Evolutionary conservation across 768 basidiomycete species (phyloP), one percentile per base, ranked within the genome.

Genomic region (Lanmaoa rubissima): DNA sequence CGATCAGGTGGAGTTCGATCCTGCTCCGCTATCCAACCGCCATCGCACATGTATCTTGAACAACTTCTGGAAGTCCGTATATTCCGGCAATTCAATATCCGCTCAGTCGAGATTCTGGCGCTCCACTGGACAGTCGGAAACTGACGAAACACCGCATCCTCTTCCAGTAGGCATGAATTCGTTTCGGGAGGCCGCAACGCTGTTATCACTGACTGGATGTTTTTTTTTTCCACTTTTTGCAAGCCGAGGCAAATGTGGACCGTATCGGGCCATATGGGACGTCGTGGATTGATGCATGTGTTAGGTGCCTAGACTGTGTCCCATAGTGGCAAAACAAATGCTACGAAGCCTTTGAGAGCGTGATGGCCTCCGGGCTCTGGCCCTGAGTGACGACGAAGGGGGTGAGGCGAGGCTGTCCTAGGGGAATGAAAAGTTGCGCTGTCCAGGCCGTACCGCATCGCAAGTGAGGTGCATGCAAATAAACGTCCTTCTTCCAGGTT

Each of bases 91-190:
- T 61, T 70, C 66, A 59, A 68, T 70, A 65, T 68, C 68, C 65
- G 67, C 58, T 70, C 63, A 70, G 65, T 70, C 65, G 68, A 68
- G 67, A 52, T 63, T 68, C 60, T 57, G 34, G 58, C 63, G 68
- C 68, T 55, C 58, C 60, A 69, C 48, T 52, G 49, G 48, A 34
- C 53, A 51, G 52, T 46, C 49, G 52, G 63, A 46, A 41, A 49
- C 51, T n/a, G 52, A 52, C 46, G 43, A 45, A 43, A 48, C 58
- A 57, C 52, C 48, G 51, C 57, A 52, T 57, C 65, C 43, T 54
- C 51, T 64, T 61, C 58, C 11, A 64, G 57, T 57, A 57, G 61
- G 50, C 54, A 64, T 34, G 65, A 58, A 38, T 40, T 31, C 36
- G 24, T 42, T 44, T 47, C 40, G 51, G 28, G 36, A 54, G 42